Percentiles rank a stretch among this genome's conserved stretches.
phyloP scores from a whole-genome alignment of 768 basidiomycete genomes.

The Dioszegia aurantiaca region DNA sequence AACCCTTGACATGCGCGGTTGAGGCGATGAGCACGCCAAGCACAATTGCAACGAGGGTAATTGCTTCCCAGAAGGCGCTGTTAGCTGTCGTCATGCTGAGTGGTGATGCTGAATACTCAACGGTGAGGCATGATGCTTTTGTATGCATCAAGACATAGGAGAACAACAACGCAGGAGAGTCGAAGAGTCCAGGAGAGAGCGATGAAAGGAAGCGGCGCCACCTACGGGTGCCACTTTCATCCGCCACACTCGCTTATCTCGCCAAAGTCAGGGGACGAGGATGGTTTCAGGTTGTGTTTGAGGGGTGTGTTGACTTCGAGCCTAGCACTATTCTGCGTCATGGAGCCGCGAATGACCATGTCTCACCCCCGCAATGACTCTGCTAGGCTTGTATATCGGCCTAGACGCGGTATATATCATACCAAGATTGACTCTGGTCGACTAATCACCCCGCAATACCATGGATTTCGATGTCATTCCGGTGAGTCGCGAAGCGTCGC shows the following conservation, averaged over 20 bases:
- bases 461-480: slow-evolving; percentile 47
- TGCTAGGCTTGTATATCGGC: not conserved
- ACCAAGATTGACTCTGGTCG: not conserved
- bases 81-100: slow-evolving; percentile 9
- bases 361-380: not conserved
- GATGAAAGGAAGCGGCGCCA: slow-evolving; percentile 1
- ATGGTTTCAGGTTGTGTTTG: not conserved
- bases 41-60: slow-evolving; percentile 6
- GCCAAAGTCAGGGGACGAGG: not conserved
- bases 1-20: slow-evolving; percentile 9
- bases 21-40: slow-evolving; percentile 12
- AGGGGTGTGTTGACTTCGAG: not conserved
- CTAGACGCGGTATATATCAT: not conserved
- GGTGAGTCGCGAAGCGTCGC: no score
- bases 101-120: not conserved
- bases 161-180: not conserved
- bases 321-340: not conserved
- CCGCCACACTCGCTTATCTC: slow-evolving; percentile 11
- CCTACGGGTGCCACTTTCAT: no score
- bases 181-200: not conserved
- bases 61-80: slow-evolving; percentile 15
- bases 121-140: not conserved
- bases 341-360: not conserved
- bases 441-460: not conserved
- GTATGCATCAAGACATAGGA: not conserved